phyloP scores from a whole-genome alignment of 1,284 basidiomycete species.

The Filobasidium uniguttulatum region DNA sequence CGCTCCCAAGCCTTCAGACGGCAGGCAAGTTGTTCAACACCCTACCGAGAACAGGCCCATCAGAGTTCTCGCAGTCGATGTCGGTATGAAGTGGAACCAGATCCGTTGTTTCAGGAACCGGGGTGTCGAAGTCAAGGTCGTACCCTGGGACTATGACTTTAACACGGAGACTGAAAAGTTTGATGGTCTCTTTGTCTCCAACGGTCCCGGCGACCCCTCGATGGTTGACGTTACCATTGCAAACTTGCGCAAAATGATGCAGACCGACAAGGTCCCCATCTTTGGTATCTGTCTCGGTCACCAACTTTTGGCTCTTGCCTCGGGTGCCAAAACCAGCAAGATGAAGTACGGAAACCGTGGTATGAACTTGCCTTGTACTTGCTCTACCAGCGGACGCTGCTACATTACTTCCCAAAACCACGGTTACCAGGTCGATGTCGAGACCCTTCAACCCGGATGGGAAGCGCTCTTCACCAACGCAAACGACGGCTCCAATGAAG shows the following conservation, averaged over 20 bases:
- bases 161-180: constrained; percentile 61
- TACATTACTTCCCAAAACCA: constrained; percentile 99
- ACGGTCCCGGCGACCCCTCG: constrained; percentile 94
- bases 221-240: constrained; percentile 63
- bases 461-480: constrained; percentile 91
- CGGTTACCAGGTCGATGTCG: constrained; percentile 85
- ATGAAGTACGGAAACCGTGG: constrained; percentile 99
- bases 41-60: constrained; percentile 61
- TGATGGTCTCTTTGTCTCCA: constrained; percentile 94
- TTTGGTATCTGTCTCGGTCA: constrained; percentile 99
- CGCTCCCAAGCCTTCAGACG: constrained; percentile 44
- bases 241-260: constrained; percentile 58
- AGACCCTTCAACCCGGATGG: constrained; percentile 72
- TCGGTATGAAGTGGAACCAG: constrained; percentile 99
- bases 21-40: constrained; percentile 49
- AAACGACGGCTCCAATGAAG: constrained; percentile 95
- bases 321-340: constrained; percentile 85
- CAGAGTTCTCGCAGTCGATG: constrained; percentile 82
- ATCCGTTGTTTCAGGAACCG: constrained; percentile 90
- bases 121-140: constrained; percentile 90
- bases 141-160: constrained; percentile 96
- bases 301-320: constrained; percentile 88
- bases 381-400: constrained; percentile 83
- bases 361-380: constrained; percentile 96
- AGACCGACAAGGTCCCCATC: constrained; percentile 64